These are phyloP conservation scores for Periconia macrospinosa DNA, from an alignment of 2,329 filamentous ascomycete genomes.

Conservation along the genomic window DNA sequence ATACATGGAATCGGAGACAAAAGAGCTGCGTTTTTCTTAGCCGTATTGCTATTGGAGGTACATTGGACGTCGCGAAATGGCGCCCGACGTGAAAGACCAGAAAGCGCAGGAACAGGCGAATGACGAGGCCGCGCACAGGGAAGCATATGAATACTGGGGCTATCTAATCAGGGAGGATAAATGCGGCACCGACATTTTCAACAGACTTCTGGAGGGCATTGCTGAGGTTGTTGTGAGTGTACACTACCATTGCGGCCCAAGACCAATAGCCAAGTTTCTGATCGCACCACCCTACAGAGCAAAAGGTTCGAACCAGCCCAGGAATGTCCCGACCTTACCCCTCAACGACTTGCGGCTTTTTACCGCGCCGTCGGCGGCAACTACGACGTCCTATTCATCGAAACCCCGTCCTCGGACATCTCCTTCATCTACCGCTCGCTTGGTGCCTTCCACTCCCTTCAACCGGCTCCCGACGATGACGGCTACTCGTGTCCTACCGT, in stretches of 20 bases:
- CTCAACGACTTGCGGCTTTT: constrained; percentile 53
- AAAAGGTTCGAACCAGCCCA: constrained; percentile 48
- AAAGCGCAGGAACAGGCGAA: constrained; percentile 20
- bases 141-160: constrained; percentile 55
- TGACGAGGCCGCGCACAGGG: constrained; percentile 33
- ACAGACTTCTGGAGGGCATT: constrained; percentile 50
- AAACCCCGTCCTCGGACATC: constrained; percentile 71
- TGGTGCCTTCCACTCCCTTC: constrained; percentile 85
- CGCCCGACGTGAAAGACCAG: constrained; percentile 25
- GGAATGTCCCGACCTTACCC: constrained; percentile 49
- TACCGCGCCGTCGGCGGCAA: constrained; percentile 52
- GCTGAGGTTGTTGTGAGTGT: constrained; percentile 50
- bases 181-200: constrained; percentile 51
- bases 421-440: constrained; percentile 92
- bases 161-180: constrained; percentile 56
- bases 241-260: neutral
- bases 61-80: constrained; percentile 24
- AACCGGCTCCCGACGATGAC: constrained; percentile 65
- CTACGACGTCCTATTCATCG: constrained; percentile 69
- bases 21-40: neutral
- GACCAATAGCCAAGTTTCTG: neutral
- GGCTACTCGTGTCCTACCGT: constrained; percentile 76
- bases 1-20: neutral
- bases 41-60: too few species aligned
- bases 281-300: constrained; percentile 32